Evolutionary conservation across 352 stramenopile genomes (phyloP).

Genomic region (Globisporangium spinosum): DNA sequence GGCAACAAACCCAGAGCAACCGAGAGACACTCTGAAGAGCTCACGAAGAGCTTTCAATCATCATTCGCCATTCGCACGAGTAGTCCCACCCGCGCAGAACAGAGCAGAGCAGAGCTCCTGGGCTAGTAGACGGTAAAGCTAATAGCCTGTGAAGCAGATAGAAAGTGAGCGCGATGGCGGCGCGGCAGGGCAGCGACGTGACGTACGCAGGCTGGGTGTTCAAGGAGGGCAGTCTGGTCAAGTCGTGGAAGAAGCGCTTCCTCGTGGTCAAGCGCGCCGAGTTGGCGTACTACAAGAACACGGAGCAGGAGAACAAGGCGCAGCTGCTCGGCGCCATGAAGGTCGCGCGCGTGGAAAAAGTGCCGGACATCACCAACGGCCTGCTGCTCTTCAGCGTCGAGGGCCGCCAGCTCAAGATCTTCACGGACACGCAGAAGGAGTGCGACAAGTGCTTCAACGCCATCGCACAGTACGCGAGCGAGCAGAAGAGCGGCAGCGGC

Average conservation of each 20-base stretch:
- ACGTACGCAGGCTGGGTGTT: conserved; percentile 77
- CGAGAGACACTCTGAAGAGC: not conserved
- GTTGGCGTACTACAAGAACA: conserved; percentile 82
- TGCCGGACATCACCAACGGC: conserved; percentile 69
- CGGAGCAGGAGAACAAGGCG: conserved; percentile 53
- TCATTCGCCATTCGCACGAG: not conserved
- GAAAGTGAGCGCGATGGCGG: not conserved
- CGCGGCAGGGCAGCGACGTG: conserved; percentile 34
- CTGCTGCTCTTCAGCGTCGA: conserved; percentile 61
- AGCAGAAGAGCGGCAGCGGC: conserved; percentile 29
- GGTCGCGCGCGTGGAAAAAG: conserved; percentile 57
- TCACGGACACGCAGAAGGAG: conserved; percentile 69
- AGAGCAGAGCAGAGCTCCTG: not conserved
- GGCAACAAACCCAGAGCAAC: not conserved
- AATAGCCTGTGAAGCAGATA: not conserved
- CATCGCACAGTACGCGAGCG: conserved; percentile 45
- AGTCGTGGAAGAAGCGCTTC: conserved; percentile 85
- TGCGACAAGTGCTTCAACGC: conserved; percentile 69
- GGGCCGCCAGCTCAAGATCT: conserved; percentile 75
- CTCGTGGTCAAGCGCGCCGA: conserved; percentile 72
- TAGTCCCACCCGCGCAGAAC: not conserved
- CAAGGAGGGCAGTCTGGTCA: conserved; percentile 75
- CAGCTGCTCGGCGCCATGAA: conserved; percentile 71
- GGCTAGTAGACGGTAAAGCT: too few species aligned
- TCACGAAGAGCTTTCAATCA: not conserved